Evolutionary conservation across 805 yeast species (phyloP).

Genomic region (Ogataea nakhonphanomensis): DNA sequence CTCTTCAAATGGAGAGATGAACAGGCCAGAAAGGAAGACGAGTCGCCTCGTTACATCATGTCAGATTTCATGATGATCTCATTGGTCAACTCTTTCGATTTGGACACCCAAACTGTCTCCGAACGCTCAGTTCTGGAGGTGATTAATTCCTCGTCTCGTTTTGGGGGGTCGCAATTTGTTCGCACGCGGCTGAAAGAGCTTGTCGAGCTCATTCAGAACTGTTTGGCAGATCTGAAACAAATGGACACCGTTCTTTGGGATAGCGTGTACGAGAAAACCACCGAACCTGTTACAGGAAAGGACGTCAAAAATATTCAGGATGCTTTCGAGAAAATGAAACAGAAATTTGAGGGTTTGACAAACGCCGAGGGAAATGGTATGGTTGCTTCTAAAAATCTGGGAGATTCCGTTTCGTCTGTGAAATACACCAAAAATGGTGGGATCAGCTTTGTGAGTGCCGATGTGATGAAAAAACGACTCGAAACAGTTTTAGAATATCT

Average conservation of each 20-base stretch:
- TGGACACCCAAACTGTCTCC: slow-evolving; percentile 47
- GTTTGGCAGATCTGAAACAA: slow-evolving; percentile 34
- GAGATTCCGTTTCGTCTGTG: slow-evolving; percentile 18
- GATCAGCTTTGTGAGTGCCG: slow-evolving; percentile 8
- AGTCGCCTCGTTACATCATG: slow-evolving; percentile 79
- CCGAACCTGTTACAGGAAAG: slow-evolving; percentile 21
- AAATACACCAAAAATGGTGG: slow-evolving; percentile 20
- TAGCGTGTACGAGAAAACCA: slow-evolving; percentile 25
- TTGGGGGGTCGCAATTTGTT: slow-evolving; percentile 38
- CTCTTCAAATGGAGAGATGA: slow-evolving; percentile 82
- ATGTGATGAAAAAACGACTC: slow-evolving; percentile 18
- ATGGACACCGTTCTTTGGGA: slow-evolving; percentile 37
- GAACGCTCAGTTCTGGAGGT: slow-evolving; percentile 51
- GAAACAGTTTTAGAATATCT: slow-evolving; percentile 16
- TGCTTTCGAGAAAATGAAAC: slow-evolving; percentile 24
- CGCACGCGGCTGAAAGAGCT: slow-evolving; percentile 53
- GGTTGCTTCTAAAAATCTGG: neutral
- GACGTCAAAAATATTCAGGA: slow-evolving; percentile 13
- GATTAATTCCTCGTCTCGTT: slow-evolving; percentile 45
- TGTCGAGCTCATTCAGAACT: slow-evolving; percentile 51
- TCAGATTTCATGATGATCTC: slow-evolving; percentile 72
- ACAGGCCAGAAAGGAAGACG: slow-evolving; percentile 74
- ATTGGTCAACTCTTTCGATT: slow-evolving; percentile 36
- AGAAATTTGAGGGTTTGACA: slow-evolving; percentile 15
- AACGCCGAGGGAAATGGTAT: neutral